phyloP scores from a whole-genome alignment of 129 eudicot genomes.

The Erigeron canadensis region DNA sequence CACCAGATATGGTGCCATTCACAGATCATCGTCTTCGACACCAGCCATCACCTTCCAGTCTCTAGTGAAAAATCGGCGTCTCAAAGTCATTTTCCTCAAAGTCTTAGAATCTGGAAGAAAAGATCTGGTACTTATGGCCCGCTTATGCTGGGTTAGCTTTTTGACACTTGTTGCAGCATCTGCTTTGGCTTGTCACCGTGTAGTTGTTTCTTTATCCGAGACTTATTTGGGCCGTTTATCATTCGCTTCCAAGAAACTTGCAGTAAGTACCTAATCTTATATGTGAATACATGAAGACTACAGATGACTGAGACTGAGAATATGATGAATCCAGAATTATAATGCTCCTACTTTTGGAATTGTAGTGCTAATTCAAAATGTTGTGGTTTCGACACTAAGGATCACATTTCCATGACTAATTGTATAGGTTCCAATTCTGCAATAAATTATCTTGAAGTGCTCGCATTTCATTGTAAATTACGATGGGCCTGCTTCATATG shows the following conservation, averaged over 20 bases:
- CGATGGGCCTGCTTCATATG: not conserved
- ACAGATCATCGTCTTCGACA: conserved; percentile 22
- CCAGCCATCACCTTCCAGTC: conserved; percentile 40
- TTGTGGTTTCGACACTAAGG: conserved; percentile 13
- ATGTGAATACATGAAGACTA: conserved; percentile 7
- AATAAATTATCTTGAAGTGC: conserved; percentile 1
- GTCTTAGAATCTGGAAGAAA: conserved; percentile 61
- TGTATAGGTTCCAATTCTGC: conserved; percentile 16
- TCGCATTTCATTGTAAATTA: not conserved
- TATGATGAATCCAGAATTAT: not conserved
- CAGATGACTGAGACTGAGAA: conserved; percentile 15
- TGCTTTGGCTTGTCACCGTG: conserved; percentile 62
- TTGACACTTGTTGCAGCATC: conserved; percentile 53
- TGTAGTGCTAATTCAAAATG: conserved; percentile 20
- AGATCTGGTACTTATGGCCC: conserved; percentile 53
- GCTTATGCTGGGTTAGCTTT: conserved; percentile 58
- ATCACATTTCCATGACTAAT: not conserved
- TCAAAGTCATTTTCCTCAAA: conserved; percentile 62
- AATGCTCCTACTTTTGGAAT: not conserved
- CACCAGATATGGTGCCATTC: conserved; percentile 24
- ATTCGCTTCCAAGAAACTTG: conserved; percentile 44
- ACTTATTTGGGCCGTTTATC: conserved; percentile 51
- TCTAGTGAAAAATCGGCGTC: conserved; percentile 59
- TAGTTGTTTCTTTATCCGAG: conserved; percentile 51
- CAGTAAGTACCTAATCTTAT: conserved; percentile 33